Percentiles rank a stretch among this genome's conserved stretches.
These are phyloP conservation scores for Pythium aristosporum DNA, from an alignment of 352 stramenopile species.

Conservation along the genomic window DNA sequence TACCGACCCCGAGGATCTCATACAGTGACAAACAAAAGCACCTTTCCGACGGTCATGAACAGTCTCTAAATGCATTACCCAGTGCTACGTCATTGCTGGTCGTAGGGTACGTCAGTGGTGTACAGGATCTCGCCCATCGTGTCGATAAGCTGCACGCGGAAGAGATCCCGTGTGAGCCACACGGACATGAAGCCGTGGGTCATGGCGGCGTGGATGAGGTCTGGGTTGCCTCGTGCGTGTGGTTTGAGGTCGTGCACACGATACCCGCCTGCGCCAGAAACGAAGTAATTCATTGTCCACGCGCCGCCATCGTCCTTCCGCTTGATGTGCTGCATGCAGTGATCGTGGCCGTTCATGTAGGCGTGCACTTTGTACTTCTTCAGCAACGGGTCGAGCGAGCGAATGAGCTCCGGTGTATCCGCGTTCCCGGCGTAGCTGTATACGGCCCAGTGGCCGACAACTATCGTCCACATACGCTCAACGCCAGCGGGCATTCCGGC, in stretches of 20 bases:
- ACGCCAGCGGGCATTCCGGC: constrained; percentile 58
- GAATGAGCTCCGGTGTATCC: constrained; percentile 75
- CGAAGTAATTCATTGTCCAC: constrained; percentile 75
- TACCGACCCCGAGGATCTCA: too few relatives aligned
- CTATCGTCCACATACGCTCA: constrained; percentile 83
- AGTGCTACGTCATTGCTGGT: constrained; percentile 15
- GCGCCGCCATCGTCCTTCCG: constrained; percentile 37
- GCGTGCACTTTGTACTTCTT: constrained; percentile 83
- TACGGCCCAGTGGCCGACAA: constrained; percentile 83
- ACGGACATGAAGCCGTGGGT: constrained; percentile 86
- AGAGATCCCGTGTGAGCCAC: constrained; percentile 57
- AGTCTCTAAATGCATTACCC: neutral
- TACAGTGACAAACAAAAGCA: too few relatives aligned
- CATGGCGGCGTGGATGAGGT: constrained; percentile 82
- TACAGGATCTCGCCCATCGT: constrained; percentile 70
- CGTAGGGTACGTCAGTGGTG: constrained; percentile 71
- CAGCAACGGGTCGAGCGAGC: constrained; percentile 65
- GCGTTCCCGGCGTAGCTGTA: constrained; percentile 85
- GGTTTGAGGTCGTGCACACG: constrained; percentile 62
- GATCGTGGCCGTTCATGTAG: constrained; percentile 88
- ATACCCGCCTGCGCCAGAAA: constrained; percentile 79
- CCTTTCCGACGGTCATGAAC: neutral
- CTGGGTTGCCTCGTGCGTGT: constrained; percentile 58
- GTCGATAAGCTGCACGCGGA: constrained; percentile 78
- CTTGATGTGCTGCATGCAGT: constrained; percentile 81